Base-by-base conservation (phyloP, 441 rosid species). In the Omphalea diandra region DNA sequence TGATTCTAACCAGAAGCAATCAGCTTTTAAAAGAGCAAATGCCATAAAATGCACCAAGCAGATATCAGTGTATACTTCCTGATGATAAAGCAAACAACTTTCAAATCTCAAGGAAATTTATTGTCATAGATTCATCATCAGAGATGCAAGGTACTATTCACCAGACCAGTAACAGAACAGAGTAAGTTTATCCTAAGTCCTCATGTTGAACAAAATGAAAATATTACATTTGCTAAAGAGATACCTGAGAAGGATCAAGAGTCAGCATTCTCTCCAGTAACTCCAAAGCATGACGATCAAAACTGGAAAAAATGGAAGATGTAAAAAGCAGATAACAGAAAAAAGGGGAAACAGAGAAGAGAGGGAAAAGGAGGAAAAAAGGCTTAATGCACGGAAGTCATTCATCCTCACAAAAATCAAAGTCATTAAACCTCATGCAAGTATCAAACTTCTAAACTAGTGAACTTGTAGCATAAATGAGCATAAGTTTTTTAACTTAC, bases 231-330 rank as follows among this genome's bases (percentile, higher is more conserved):
- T 20, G 31, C 66, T 41, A 32, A 58, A 44, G 47, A 35, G 55
- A 63, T 88, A 95, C 99, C 99, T 92, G 93, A 31, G 92, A 71
- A 6, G 98, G 99, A 81, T 95, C 98, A 47, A 95, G 99, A 20
- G 86, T 87, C 76, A 93, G 80, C 99, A 95, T 93, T 81, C 65
- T 90, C 77, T 95, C 99, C 74, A 95, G 75, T 67, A 95, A 83
- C 57, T 95, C 98, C 83, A 95, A 81, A 70, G 99, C 99, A 85
- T 90, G 92, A 33, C 94, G 94, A 63, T 93, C 96, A 80, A 95
- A 93, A 70, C 95, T 90, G 9, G 58, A 36, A 75, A n/a, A 66
- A 75, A 67, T 35, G 65, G 52, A 67, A 20, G 32, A 1, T 44
- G 24, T 40, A 54, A 52, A 10, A 17, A 49, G 54, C 22, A 55